A percentile compares a stretch with the other conserved stretches of the same genome.
Evolutionary conservation across 2,329 filamentous ascomycete genomes (phyloP).

Genomic region (Pseudogymnoascus sp.): DNA sequence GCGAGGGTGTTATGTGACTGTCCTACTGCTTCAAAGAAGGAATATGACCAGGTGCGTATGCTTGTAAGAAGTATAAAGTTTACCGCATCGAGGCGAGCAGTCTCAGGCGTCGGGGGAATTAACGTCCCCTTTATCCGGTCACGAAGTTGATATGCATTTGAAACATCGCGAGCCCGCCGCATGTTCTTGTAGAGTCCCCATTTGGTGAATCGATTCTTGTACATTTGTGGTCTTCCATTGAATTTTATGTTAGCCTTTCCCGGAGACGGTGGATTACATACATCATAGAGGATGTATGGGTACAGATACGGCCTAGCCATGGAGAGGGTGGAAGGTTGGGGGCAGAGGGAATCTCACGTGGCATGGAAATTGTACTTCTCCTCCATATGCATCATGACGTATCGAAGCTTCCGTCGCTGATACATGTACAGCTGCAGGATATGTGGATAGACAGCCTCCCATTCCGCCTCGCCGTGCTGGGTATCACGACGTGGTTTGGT

Average conservation of each 20-base stretch:
- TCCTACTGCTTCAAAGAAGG: constrained; percentile 11
- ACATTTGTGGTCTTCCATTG: constrained; percentile 18
- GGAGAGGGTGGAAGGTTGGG: background rate
- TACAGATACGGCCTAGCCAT: background rate
- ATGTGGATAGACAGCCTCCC: constrained; percentile 17
- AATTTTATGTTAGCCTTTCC: background rate
- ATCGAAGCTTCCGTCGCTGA: constrained; percentile 18
- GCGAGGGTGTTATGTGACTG: background rate
- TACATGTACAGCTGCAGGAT: constrained; percentile 19
- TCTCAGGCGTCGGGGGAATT: background rate
- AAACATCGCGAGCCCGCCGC: background rate
- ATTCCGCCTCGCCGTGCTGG: constrained; percentile 16
- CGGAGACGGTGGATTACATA: background rate
- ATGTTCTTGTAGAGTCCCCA: constrained; percentile 19
- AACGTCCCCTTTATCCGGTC: background rate
- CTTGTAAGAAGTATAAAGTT: background rate
- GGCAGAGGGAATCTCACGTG: constrained; percentile 14
- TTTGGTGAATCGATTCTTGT: constrained; percentile 22
- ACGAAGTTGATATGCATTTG: background rate
- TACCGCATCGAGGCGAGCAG: constrained; percentile 8
- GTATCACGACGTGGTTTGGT: background rate
- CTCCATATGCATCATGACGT: constrained; percentile 18
- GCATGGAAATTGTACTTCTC: constrained; percentile 17
- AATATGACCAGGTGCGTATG: constrained; percentile 10
- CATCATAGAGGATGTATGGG: background rate